These are phyloP conservation scores for Rutstroemia sp. DNA, from an alignment of 2,329 filamentous ascomycete species.

Conservation along the genomic window DNA sequence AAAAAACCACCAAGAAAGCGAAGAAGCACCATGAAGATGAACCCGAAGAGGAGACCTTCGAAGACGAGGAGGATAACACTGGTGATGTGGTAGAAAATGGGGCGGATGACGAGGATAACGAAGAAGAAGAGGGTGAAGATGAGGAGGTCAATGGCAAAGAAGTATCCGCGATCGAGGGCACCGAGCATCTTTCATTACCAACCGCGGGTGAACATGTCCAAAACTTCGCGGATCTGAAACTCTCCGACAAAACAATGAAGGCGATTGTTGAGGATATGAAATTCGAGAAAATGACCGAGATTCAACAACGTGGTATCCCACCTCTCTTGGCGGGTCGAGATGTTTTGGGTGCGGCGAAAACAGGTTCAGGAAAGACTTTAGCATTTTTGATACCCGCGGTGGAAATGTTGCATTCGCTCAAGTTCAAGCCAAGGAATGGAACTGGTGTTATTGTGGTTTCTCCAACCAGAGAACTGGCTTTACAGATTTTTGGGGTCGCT, in stretches of 20 bases:
- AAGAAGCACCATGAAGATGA: constrained; percentile 32
- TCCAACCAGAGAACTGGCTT: constrained; percentile 84
- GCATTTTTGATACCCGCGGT: constrained; percentile 91
- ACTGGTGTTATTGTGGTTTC: constrained; percentile 90
- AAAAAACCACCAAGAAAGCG: constrained; percentile 26
- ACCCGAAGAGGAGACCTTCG: constrained; percentile 18
- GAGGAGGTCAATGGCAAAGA: constrained; percentile 14
- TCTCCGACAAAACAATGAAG: constrained; percentile 83
- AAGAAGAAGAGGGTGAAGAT: constrained; percentile 12
- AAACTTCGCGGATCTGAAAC: constrained; percentile 52
- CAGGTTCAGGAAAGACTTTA: constrained; percentile 90
- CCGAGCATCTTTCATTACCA: constrained; percentile 18
- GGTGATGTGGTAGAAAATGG: constrained; percentile 27
- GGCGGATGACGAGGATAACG: constrained; percentile 25
- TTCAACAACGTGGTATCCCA: constrained; percentile 81
- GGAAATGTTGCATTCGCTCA: constrained; percentile 82
- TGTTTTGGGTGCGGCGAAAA: constrained; percentile 92
- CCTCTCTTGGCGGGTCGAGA: constrained; percentile 84
- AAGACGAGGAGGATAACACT: constrained; percentile 21
- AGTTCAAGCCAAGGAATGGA: constrained; percentile 91
- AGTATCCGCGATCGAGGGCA: constrained; percentile 17
- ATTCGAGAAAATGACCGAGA: constrained; percentile 92
- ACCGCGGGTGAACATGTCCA: constrained; percentile 13
- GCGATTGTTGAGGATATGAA: constrained; percentile 80
- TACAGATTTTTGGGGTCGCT: constrained; percentile 95